Evolutionary conservation across 2,329 filamentous ascomycete genomes (phyloP).

Genomic region (Penicillium sp.): DNA sequence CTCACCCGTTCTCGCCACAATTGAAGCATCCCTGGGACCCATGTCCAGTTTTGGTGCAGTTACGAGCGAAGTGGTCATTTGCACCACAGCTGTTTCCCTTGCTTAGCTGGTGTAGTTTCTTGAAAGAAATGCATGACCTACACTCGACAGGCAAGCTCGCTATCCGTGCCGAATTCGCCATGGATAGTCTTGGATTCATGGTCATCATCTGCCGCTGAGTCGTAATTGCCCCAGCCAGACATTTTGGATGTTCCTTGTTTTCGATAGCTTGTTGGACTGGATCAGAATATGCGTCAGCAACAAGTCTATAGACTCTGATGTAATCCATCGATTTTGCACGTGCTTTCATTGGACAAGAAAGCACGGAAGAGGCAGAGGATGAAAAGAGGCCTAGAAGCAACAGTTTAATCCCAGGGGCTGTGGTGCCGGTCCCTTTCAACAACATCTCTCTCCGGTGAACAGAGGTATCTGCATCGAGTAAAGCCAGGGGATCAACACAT

Average conservation of each 20-base stretch:
- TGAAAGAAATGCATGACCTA: constrained; percentile 26
- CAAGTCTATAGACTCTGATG: background rate
- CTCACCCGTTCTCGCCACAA: constrained; percentile 48
- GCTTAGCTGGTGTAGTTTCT: background rate
- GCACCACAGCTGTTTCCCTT: constrained; percentile 37
- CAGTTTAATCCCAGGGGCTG: too few species aligned
- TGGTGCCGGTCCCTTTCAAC: too few species aligned
- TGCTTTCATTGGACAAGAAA: too few species aligned
- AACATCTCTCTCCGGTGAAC: too few species aligned
- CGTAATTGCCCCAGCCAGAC: background rate
- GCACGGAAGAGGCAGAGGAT: too few species aligned
- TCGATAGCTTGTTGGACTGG: background rate
- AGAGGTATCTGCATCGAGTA: too few species aligned
- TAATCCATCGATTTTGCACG: too few species aligned
- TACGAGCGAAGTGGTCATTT: constrained; percentile 44
- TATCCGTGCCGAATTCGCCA: background rate
- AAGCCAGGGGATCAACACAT: too few species aligned
- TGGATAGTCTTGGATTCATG: background rate
- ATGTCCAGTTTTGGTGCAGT: constrained; percentile 43
- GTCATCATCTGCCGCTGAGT: background rate
- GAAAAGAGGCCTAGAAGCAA: too few species aligned
- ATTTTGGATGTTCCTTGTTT: background rate
- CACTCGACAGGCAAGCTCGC: constrained; percentile 41
- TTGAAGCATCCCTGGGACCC: background rate
- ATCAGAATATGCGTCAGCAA: background rate